Evolutionary conservation across 2,329 filamentous ascomycete species (phyloP).

Genomic region (Fusarium agapanthi): DNA sequence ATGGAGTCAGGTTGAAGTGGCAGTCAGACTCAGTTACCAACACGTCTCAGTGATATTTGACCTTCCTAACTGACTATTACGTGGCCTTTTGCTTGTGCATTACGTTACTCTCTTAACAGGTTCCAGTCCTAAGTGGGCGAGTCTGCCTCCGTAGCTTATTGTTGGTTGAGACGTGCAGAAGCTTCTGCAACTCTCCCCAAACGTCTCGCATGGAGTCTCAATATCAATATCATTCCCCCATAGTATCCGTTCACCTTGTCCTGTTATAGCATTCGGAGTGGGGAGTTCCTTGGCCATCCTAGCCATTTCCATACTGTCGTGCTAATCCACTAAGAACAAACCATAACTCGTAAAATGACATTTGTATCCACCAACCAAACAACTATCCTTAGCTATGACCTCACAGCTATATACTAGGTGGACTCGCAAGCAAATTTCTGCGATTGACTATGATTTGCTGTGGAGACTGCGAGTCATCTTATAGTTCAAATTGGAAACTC

Average conservation of each 20-base stretch:
- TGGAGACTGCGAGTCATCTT: background rate
- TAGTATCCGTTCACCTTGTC: conserved; percentile 2
- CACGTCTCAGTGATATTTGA: background rate
- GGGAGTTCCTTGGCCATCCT: conserved; percentile 2
- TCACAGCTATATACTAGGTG: background rate
- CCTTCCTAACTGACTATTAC: background rate
- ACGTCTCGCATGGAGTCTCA: background rate
- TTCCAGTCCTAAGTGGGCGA: background rate
- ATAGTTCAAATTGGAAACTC: background rate
- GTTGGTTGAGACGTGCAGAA: conserved; percentile 5
- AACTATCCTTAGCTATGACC: background rate
- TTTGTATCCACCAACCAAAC: conserved; percentile 19
- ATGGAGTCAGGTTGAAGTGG: conserved; percentile 10
- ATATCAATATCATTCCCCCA: background rate
- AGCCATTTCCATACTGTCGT: conserved; percentile 8
- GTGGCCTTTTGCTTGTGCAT: background rate
- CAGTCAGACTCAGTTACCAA: conserved; percentile 1
- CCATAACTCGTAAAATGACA: conserved; percentile 1
- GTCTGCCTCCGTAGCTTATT: background rate
- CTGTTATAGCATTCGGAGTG: conserved; percentile 8
- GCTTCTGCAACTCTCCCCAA: background rate
- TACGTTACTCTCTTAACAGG: background rate
- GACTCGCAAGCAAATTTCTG: background rate
- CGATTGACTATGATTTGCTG: background rate
- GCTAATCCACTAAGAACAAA: conserved; percentile 4